These are phyloP conservation scores for Hygrophila difformis DNA, from an alignment of 257 asterid species.

Conservation along the genomic window DNA sequence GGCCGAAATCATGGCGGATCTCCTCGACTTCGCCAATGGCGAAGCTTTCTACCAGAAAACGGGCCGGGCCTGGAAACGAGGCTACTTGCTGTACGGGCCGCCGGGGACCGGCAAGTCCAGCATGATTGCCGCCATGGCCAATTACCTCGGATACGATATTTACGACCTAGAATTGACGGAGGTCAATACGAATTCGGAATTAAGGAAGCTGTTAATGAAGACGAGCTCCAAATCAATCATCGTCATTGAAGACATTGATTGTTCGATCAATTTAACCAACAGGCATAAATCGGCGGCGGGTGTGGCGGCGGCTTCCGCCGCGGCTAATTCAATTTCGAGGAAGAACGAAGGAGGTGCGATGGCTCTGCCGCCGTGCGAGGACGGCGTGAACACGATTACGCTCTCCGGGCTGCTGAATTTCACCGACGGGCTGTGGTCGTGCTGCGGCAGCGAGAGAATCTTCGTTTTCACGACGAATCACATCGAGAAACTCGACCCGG, in stretches of 20 bases:
- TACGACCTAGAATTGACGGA: conserved; percentile 24
- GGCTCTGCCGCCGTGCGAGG: neutral
- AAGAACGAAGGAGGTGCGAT: too few relatives aligned
- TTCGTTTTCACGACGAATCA: conserved; percentile 60
- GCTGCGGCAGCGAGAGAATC: conserved; percentile 63
- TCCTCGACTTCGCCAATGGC: conserved; percentile 17
- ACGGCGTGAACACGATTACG: conserved; percentile 35
- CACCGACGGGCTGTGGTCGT: conserved; percentile 64
- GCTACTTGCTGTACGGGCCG: conserved; percentile 19
- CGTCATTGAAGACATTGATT: conserved; percentile 25
- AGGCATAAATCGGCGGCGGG: neutral
- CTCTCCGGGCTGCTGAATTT: conserved; percentile 55
- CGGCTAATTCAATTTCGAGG: neutral
- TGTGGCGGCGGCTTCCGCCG: neutral
- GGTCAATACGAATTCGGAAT: conserved; percentile 21
- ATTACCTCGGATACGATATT: conserved; percentile 23
- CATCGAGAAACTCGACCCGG: conserved; percentile 57
- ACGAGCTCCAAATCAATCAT: conserved; percentile 24
- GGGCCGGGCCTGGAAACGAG: conserved; percentile 26
- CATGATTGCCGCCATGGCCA: conserved; percentile 27
- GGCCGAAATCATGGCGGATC: neutral
- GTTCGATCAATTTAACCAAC: conserved; percentile 18
- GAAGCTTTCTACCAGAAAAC: conserved; percentile 21
- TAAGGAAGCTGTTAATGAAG: conserved; percentile 24
- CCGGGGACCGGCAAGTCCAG: conserved; percentile 26